Evolutionary conservation across 352 stramenopile genomes (phyloP).

Genomic region (Phytophthora melonis): DNA sequence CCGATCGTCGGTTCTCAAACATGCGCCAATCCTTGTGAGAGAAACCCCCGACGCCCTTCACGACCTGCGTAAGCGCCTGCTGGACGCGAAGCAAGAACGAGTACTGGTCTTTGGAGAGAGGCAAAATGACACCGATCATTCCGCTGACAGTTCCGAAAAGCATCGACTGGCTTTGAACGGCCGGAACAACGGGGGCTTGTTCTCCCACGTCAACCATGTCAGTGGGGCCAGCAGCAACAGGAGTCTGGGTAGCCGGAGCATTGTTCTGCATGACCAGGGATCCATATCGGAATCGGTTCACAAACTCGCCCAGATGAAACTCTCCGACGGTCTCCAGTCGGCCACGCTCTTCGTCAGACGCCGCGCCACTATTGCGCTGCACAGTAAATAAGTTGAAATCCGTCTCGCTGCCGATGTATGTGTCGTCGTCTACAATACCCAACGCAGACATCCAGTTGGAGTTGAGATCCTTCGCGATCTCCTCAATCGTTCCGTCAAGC

Average conservation of each 20-base stretch:
- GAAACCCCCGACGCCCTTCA: conserved; percentile 94
- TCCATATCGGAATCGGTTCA: conserved; percentile 96
- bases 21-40: conserved; percentile 94
- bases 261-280: conserved; percentile 96
- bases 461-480: conserved; percentile 97
- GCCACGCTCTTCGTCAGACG: conserved; percentile 93
- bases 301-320: conserved; percentile 96
- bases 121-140: conserved; percentile 95
- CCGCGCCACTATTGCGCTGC: conserved; percentile 92
- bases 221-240: conserved; percentile 12
- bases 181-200: conserved; percentile 11
- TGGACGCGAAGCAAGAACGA: conserved; percentile 93
- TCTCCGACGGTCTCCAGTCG: conserved; percentile 94
- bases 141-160: conserved; percentile 97
- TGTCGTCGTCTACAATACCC: conserved; percentile 94
- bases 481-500: conserved; percentile 92
- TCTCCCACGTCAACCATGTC: conserved; percentile 68
- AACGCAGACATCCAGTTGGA: conserved; percentile 97
- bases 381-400: conserved; percentile 97
- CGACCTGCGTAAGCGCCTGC: conserved; percentile 87
- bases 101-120: conserved; percentile 93
- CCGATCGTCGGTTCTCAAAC: conserved; percentile 91
- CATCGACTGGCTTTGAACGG: conserved; percentile 60
- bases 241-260: conserved; percentile 12
- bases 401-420: conserved; percentile 95